These are phyloP conservation scores for Trichoderma lentiforme DNA, from an alignment of 2,329 filamentous ascomycete species.

Conservation along the genomic window DNA sequence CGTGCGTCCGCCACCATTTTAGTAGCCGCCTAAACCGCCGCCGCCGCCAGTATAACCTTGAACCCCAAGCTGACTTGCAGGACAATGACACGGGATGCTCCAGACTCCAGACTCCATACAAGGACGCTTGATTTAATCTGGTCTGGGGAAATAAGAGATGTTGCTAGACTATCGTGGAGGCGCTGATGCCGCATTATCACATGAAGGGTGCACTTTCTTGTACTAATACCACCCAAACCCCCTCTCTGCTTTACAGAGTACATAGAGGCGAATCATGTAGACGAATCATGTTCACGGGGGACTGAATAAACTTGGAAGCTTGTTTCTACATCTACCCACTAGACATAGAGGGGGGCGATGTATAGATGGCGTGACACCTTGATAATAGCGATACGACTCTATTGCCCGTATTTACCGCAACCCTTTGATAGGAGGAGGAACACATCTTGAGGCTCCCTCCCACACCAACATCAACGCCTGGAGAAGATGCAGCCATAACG, in stretches of 20 bases:
- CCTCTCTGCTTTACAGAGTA: neutral
- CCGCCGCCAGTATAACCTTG: neutral
- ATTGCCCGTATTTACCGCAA: neutral
- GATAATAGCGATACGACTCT: neutral
- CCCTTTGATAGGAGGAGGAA: neutral
- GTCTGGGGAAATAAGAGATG: neutral
- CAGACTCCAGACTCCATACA: neutral
- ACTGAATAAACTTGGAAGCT: neutral
- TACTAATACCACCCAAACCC: neutral
- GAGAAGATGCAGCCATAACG: neutral
- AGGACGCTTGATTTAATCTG: neutral
- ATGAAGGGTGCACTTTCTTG: neutral
- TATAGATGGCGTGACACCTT: neutral
- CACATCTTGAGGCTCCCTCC: neutral
- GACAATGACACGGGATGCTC: neutral
- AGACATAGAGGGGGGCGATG: neutral
- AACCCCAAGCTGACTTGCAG: neutral
- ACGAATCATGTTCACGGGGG: neutral
- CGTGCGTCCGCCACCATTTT: slow-evolving; percentile 4
- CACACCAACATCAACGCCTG: neutral
- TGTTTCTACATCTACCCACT: neutral
- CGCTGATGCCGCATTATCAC: neutral
- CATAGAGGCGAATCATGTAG: neutral
- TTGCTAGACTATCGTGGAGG: neutral
- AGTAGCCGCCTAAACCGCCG: neutral